phyloP scores from a whole-genome alignment of 345 rosid genomes.

The Raphanus sativus region DNA sequence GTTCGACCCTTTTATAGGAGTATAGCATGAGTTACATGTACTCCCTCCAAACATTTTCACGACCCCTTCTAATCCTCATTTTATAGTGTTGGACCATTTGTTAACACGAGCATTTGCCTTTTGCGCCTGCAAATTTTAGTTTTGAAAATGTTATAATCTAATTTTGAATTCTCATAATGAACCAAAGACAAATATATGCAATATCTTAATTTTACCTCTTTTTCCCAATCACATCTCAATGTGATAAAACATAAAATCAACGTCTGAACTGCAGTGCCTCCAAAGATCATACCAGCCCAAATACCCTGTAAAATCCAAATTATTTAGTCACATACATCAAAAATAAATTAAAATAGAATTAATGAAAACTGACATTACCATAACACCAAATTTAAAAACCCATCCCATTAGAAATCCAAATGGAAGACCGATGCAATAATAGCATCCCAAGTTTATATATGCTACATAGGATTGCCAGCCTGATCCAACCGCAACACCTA shows the following conservation, averaged over 20 bases:
- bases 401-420: slow-evolving; percentile 93
- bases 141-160: not conserved
- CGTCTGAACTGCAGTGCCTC: slow-evolving; percentile 77
- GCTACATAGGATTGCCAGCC: slow-evolving; percentile 96
- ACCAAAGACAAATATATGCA: not conserved
- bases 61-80: slow-evolving; percentile 5
- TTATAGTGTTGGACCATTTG: slow-evolving; percentile 50
- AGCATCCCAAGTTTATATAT: slow-evolving; percentile 88
- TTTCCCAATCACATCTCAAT: slow-evolving; percentile 68
- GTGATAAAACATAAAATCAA: slow-evolving; percentile 53
- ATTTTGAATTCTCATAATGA: not conserved
- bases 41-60: not conserved
- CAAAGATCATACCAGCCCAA: slow-evolving; percentile 90
- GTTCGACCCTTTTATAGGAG: not conserved
- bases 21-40: not conserved
- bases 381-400: slow-evolving; percentile 68
- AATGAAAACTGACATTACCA: slow-evolving; percentile 43
- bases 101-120: slow-evolving; percentile 54
- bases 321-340: not conserved
- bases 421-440: slow-evolving; percentile 74
- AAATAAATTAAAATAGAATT: not conserved
- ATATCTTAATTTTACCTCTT: slow-evolving; percentile 47
- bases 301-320: slow-evolving; percentile 50
- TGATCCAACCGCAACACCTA: slow-evolving; percentile 95
- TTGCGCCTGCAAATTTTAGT: slow-evolving; percentile 57